Percentiles rank a stretch among this genome's conserved stretches.
Conservation (phyloP, 441 rosid species). For the Erodium chrysanthum region DNA sequence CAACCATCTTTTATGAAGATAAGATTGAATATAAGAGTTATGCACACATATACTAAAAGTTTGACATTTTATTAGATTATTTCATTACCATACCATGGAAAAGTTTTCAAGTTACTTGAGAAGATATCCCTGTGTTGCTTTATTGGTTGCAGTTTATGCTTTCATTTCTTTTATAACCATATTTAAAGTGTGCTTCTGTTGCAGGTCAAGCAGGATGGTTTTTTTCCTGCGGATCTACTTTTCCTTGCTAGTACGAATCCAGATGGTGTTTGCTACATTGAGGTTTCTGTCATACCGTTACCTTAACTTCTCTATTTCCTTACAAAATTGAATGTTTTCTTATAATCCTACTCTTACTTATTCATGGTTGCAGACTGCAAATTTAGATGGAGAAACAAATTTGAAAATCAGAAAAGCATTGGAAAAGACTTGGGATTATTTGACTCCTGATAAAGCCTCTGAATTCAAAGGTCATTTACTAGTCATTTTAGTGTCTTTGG, state of each 20-base stretch:
- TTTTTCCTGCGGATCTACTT: conserved; percentile 91
- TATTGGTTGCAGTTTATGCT: not conserved
- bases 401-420: conserved; percentile 94
- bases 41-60: too few relatives aligned
- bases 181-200: conserved; percentile 21
- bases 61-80: too few relatives aligned
- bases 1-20: too few relatives aligned
- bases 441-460: conserved; percentile 67
- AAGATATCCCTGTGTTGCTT: not conserved
- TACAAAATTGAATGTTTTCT: not conserved
- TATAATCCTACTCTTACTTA: too few relatives aligned
- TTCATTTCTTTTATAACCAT: not conserved
- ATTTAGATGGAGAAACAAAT: conserved; percentile 98
- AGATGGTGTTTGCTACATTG: conserved; percentile 91
- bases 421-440: conserved; percentile 96
- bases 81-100: too few relatives aligned
- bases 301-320: not conserved
- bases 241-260: conserved; percentile 81
- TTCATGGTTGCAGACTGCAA: conserved; percentile 64
- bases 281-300: conserved; percentile 36
- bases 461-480: conserved; percentile 60
- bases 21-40: too few relatives aligned
- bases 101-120: too few relatives aligned
- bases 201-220: conserved; percentile 84
- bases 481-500: too few relatives aligned